Conservation (phyloP, 2,329 filamentous ascomycete species). For the Neofusicoccum umdonicola region DNA sequence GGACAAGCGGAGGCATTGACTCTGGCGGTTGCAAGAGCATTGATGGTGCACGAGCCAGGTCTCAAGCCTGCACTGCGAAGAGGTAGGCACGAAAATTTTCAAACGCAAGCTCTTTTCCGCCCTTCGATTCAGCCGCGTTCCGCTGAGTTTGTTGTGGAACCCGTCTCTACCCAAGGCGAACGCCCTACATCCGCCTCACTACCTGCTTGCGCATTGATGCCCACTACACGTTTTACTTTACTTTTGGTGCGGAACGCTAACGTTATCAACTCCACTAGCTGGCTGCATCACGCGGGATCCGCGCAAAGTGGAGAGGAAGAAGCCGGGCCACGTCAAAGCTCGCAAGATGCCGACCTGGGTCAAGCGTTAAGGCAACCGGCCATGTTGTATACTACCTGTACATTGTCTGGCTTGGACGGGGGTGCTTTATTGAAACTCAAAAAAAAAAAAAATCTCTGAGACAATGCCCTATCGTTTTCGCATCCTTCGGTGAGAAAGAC, state of each 20-base stretch:
- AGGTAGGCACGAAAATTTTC: slow-evolving; percentile 61
- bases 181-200: slow-evolving; percentile 1
- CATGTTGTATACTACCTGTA: slow-evolving; percentile 11
- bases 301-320: slow-evolving; percentile 95
- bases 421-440: slow-evolving; percentile 9
- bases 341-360: slow-evolving; percentile 99
- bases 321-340: slow-evolving; percentile 91
- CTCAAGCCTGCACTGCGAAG: slow-evolving; percentile 82
- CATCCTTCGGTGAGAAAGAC: neutral
- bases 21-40: slow-evolving; percentile 80
- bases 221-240: slow-evolving; percentile 1
- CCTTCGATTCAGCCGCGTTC: neutral
- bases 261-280: slow-evolving; percentile 55
- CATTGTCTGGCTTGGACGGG: slow-evolving; percentile 7
- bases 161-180: neutral
- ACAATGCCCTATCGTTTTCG: neutral
- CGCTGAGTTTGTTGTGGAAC: neutral
- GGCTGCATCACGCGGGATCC: slow-evolving; percentile 89
- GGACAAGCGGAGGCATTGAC: slow-evolving; percentile 95
- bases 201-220: slow-evolving; percentile 1
- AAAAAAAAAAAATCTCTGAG: neutral
- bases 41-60: slow-evolving; percentile 87
- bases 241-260: slow-evolving; percentile 41
- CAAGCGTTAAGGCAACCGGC: slow-evolving; percentile 59
- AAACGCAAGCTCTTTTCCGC: neutral